Percentiles rank a stretch among this genome's conserved stretches.
phyloP scores from a whole-genome alignment of 2,329 filamentous ascomycete genomes.

The Aspergillus sp. region DNA sequence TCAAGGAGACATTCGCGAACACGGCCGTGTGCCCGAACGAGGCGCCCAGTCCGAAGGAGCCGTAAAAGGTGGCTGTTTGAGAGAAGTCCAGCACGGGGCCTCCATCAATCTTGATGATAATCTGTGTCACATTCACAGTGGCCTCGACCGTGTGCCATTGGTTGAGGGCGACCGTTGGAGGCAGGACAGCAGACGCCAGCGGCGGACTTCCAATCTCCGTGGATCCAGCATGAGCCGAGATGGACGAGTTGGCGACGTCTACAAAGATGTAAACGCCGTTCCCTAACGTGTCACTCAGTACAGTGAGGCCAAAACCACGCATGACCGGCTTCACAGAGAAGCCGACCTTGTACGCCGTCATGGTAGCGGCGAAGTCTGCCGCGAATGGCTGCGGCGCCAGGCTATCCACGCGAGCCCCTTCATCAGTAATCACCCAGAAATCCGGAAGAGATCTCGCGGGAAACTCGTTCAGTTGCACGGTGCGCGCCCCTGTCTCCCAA shows the following conservation, averaged over 20 bases:
- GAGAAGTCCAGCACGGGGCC: conserved; percentile 20
- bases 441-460: conserved; percentile 9
- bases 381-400: conserved; percentile 11
- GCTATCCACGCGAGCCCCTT: conserved; percentile 13
- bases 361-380: neutral
- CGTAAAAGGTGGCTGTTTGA: conserved; percentile 26
- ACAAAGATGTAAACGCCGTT: conserved; percentile 28
- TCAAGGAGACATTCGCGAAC: conserved; percentile 11
- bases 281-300: conserved; percentile 30
- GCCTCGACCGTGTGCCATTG: conserved; percentile 10
- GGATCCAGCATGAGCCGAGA: conserved; percentile 14
- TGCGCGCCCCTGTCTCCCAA: conserved; percentile 13
- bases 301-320: conserved; percentile 28
- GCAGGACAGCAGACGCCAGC: conserved; percentile 5
- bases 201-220: conserved; percentile 1
- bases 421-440: conserved; percentile 13
- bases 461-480: conserved; percentile 12
- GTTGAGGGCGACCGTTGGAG: conserved; percentile 1
- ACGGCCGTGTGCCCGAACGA: conserved; percentile 26
- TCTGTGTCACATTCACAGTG: conserved; percentile 5
- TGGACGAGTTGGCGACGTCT: conserved; percentile 14
- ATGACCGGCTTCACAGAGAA: conserved; percentile 21
- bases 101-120: conserved; percentile 6
- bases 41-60: conserved; percentile 32
- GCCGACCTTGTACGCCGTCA: conserved; percentile 8